Evolutionary conservation across 495 filamentous ascomycete species (phyloP), one percentile per base, ranked within the genome.

Genomic region (Jackrogersella minutella): DNA sequence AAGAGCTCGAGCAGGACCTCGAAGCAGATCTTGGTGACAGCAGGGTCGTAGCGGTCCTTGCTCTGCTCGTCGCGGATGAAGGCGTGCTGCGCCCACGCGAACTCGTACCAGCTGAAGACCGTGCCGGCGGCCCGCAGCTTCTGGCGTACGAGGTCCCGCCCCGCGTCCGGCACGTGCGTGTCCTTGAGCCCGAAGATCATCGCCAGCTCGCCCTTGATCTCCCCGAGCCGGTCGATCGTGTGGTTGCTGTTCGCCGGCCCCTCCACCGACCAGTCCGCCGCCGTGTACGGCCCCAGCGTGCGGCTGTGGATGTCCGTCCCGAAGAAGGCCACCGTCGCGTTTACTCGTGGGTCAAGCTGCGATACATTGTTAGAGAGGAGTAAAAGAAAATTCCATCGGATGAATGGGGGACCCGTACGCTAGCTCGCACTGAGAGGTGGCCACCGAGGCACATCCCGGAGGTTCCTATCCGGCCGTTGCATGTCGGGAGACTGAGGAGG

Each of bases 361-460:
- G 17, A 16, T 16, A 16, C 4, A n/a, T 31, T 26, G 13, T 66
- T 24, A 70, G 57, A 16, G 30, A 37, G 16, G 1, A 30, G 26
- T 30, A 3, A 11, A 30, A 50, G 21, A 26, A 46, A 22, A 2
- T 13, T 40, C 37, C n/a, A n/a, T n/a, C n/a, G n/a, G n/a, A n/a
- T 40, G 26, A 19, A 39, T 40, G 30, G 14, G 21, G 30, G 7
- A 24, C 14, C 16, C 76, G 7, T 76, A 81, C 80, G 64, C 88
- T 91, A 70, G 90, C 92, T 51, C 94, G 86, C 68, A 92, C 90
- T 37, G 94, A 90, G 19, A 97, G 84, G 75, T 98, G 94, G 3
- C 94, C 94, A 52, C 94, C 94, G 2, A 98, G 87, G 76, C 94
- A 97, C 94, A 98, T 98, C 30, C 94, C 94, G 6, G 93, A 96